Evolutionary conservation across 345 rosid species (phyloP).

Genomic region (Syzygium grande): DNA sequence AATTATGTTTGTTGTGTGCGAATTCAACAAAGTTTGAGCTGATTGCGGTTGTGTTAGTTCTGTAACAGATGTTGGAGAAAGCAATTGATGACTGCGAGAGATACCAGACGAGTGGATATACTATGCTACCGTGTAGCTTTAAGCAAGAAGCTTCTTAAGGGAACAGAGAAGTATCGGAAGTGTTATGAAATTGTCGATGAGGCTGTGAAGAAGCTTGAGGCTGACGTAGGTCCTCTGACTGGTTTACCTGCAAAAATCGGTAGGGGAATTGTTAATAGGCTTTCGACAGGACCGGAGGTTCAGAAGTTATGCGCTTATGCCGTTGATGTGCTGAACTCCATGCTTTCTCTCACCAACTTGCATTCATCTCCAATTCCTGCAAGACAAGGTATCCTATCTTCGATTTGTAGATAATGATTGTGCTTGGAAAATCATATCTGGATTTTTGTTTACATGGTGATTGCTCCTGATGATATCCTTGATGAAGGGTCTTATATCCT

Average conservation of each 20-base stretch:
- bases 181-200: constrained; percentile 54
- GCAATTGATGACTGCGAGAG: constrained; percentile 64
- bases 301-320: constrained; percentile 69
- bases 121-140: constrained; percentile 79
- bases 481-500: neutral
- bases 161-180: constrained; percentile 42
- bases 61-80: constrained; percentile 81
- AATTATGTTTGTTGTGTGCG: neutral
- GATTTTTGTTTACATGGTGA: neutral
- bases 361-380: constrained; percentile 9
- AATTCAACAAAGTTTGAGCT: neutral
- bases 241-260: constrained; percentile 83
- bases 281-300: constrained; percentile 67
- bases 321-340: constrained; percentile 49
- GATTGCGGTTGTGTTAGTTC: neutral
- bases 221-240: constrained; percentile 76
- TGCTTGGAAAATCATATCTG: neutral
- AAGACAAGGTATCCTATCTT: constrained; percentile 28
- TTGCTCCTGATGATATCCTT: neutral
- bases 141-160: constrained; percentile 63
- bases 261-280: constrained; percentile 82
- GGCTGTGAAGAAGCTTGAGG: constrained; percentile 72
- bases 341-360: constrained; percentile 19
- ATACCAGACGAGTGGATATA: constrained; percentile 78
- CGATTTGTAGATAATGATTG: neutral